These are phyloP conservation scores for Pholiota adiposa DNA, from an alignment of 1,284 basidiomycete genomes.

Conservation along the genomic window DNA sequence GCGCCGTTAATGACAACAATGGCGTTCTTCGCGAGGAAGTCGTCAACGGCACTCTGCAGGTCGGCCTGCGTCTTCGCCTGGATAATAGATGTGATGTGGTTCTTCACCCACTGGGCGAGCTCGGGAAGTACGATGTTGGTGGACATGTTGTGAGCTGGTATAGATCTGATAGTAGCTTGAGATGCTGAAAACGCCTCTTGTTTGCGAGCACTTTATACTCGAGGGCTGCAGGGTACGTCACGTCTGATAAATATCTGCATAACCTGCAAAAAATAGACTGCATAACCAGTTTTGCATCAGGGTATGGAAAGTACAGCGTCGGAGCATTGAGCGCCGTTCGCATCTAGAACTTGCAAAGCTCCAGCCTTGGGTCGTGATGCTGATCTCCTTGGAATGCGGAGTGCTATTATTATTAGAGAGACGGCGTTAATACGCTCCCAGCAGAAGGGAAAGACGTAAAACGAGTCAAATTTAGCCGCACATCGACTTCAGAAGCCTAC, in stretches of 20 bases:
- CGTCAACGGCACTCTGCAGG: slow-evolving; percentile 23
- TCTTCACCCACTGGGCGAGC: slow-evolving; percentile 26
- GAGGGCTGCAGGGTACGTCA: neutral
- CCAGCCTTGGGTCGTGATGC: neutral
- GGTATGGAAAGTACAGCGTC: neutral
- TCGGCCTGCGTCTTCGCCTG: slow-evolving; percentile 21
- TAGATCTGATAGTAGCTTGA: neutral
- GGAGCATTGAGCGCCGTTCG: neutral
- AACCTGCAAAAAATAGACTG: too few species aligned
- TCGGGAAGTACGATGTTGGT: slow-evolving; percentile 21
- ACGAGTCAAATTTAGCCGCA: too few species aligned
- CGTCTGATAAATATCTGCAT: neutral
- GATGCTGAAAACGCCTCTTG: neutral
- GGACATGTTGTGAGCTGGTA: slow-evolving; percentile 11
- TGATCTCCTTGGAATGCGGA: neutral
- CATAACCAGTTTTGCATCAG: neutral
- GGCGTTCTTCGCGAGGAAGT: slow-evolving; percentile 29
- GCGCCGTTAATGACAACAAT: slow-evolving; percentile 34
- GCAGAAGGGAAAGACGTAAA: too few species aligned
- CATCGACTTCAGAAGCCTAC: too few species aligned
- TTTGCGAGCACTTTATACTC: neutral
- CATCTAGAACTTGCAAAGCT: neutral
- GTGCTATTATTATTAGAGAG: neutral
- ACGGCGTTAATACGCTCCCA: neutral
- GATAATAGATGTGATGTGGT: slow-evolving; percentile 24